Percentiles rank a stretch among this genome's conserved stretches.
Conservation (phyloP, 2,329 filamentous ascomycete species). For the Acrodontium crateriforme region DNA sequence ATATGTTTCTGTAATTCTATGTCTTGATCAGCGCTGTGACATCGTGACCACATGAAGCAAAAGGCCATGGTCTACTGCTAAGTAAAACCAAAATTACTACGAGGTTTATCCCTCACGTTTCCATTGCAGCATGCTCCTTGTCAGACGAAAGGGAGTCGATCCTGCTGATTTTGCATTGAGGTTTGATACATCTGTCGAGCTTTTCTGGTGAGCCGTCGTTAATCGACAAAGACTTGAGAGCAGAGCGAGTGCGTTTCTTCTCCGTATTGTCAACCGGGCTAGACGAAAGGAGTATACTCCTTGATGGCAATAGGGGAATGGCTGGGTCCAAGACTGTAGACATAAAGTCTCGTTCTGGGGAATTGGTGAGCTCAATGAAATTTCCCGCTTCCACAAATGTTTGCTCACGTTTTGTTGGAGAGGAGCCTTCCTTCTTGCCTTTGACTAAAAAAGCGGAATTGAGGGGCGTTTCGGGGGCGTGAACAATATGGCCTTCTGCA, state of each 20-base stretch:
- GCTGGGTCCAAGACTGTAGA: slow-evolving; percentile 13
- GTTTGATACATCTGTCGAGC: slow-evolving; percentile 8
- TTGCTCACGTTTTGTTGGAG: slow-evolving; percentile 4
- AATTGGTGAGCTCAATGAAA: slow-evolving; percentile 3
- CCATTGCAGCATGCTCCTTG: slow-evolving; percentile 5
- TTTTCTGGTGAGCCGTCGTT: slow-evolving; percentile 15
- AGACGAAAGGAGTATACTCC: slow-evolving; percentile 3
- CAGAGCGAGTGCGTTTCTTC: slow-evolving; percentile 16
- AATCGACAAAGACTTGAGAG: slow-evolving; percentile 10
- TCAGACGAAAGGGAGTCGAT: neutral
- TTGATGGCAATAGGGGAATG: too few species aligned
- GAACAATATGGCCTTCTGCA: slow-evolving; percentile 11
- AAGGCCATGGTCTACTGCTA: too few species aligned
- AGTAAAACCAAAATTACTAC: too few species aligned
- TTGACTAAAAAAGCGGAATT: slow-evolving; percentile 10
- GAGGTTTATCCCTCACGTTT: too few species aligned
- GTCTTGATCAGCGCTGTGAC: too few species aligned
- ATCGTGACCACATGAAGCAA: too few species aligned
- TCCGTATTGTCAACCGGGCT: slow-evolving; percentile 8
- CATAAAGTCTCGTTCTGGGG: slow-evolving; percentile 16
- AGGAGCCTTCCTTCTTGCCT: slow-evolving; percentile 15
- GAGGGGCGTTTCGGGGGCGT: slow-evolving; percentile 6
- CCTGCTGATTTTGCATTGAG: slow-evolving; percentile 13
- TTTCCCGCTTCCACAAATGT: neutral
- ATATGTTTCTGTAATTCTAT: too few species aligned